These are phyloP conservation scores for Aspergillus ibericus DNA, from an alignment of 2,329 filamentous ascomycete species.

Conservation along the genomic window DNA sequence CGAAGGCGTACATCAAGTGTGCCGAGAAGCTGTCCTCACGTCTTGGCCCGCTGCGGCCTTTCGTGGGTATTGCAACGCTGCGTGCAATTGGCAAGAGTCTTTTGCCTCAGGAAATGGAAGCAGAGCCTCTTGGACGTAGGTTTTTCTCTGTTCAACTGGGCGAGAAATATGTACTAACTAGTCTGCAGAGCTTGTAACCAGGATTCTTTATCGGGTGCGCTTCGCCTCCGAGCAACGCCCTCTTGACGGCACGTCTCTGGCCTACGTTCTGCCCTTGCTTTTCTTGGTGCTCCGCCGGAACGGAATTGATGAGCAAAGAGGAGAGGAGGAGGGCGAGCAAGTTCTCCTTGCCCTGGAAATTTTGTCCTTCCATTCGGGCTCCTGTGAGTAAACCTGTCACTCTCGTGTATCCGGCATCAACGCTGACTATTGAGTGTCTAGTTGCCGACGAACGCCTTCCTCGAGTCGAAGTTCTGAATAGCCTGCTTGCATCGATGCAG, in stretches of 20 bases:
- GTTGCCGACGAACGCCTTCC: conserved; percentile 71
- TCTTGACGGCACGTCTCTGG: conserved; percentile 82
- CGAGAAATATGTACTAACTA: conserved; percentile 14
- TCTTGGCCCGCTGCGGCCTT: conserved; percentile 73
- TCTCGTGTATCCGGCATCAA: background rate
- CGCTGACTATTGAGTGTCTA: conserved; percentile 16
- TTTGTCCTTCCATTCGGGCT: conserved; percentile 80
- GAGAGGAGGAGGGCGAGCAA: conserved; percentile 85
- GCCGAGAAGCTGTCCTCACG: conserved; percentile 72
- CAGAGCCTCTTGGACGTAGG: conserved; percentile 74
- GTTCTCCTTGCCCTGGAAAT: conserved; percentile 86
- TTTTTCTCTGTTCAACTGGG: conserved; percentile 4
- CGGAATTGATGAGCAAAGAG: conserved; percentile 63
- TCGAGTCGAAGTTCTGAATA: conserved; percentile 68
- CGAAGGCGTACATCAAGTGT: conserved; percentile 76
- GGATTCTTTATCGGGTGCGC: conserved; percentile 84
- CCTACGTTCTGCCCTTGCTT: conserved; percentile 81
- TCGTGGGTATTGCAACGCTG: conserved; percentile 84
- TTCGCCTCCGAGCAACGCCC: conserved; percentile 93
- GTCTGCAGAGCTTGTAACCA: conserved; percentile 65
- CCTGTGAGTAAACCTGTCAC: conserved; percentile 52
- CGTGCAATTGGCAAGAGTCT: conserved; percentile 73
- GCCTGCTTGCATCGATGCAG: conserved; percentile 80
- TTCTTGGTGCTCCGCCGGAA: conserved; percentile 76
- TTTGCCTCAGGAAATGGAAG: conserved; percentile 68